phyloP scores from a whole-genome alignment of 208 protist genomes.

The Crithidia fasciculata region DNA sequence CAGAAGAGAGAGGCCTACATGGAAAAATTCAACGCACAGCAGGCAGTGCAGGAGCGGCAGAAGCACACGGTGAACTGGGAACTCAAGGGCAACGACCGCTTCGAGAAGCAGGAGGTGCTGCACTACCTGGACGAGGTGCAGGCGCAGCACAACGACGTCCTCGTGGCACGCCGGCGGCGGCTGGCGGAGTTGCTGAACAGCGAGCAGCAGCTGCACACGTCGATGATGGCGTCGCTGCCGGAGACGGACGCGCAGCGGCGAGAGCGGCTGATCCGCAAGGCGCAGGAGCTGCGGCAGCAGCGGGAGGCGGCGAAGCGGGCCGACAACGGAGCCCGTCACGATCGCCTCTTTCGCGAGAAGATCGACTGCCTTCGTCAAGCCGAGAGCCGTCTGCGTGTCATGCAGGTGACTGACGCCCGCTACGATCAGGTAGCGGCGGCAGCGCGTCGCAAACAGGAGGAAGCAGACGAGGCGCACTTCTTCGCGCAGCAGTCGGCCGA shows the following conservation, averaged over 20 bases:
- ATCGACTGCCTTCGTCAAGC: slow-evolving; percentile 83
- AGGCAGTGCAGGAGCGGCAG: slow-evolving; percentile 50
- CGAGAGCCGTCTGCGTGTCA: slow-evolving; percentile 85
- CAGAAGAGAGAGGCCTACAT: slow-evolving; percentile 74
- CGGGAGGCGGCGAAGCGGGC: slow-evolving; percentile 60
- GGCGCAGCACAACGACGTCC: slow-evolving; percentile 79
- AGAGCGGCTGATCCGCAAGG: slow-evolving; percentile 80
- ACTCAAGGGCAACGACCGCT: slow-evolving; percentile 49
- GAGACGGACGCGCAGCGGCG: slow-evolving; percentile 88
- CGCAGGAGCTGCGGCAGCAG: slow-evolving; percentile 65
- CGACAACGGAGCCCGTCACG: slow-evolving; percentile 60
- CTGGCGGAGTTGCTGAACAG: slow-evolving; percentile 68
- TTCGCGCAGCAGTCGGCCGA: slow-evolving; percentile 78
- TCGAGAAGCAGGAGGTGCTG: slow-evolving; percentile 55
- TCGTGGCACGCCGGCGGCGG: slow-evolving; percentile 74
- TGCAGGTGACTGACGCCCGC: slow-evolving; percentile 83
- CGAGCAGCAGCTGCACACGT: slow-evolving; percentile 66
- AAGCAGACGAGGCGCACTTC: slow-evolving; percentile 59
- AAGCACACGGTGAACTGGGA: slow-evolving; percentile 64
- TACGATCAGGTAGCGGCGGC: slow-evolving; percentile 68
- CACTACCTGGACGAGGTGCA: slow-evolving; percentile 75
- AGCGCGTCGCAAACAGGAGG: slow-evolving; percentile 45
- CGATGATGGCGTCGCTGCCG: slow-evolving; percentile 71
- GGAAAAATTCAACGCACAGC: slow-evolving; percentile 56
- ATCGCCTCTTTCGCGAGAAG: slow-evolving; percentile 79